Evolutionary conservation across 345 rosid species (phyloP), one percentile per base, ranked within the genome.

Genomic region (Eucalyptus pauciflora): DNA sequence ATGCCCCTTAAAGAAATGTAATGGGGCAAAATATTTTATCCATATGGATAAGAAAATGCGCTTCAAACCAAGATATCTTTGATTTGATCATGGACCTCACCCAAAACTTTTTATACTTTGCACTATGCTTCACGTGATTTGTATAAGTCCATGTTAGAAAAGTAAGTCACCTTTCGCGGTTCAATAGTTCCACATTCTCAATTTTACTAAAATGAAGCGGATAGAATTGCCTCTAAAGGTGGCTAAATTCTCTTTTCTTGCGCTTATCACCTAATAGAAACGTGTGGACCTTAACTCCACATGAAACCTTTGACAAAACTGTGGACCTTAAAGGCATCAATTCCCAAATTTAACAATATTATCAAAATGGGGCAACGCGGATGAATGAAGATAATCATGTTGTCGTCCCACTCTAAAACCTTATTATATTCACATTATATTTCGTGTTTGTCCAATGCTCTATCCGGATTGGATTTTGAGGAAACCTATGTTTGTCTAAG

Each of bases 21-120:
- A 52, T 20, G 25, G 25, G 58, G 5, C 58, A 52, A 52, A 14
- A 67, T 67, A 12, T 15, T 33, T 7, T 27, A 64, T n/a, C 10
- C 76, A 64, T 64, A n/a, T n/a, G 41, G 20, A 15, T 31, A 67
- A 67, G 6, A 67, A 67, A 14, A 15, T 8, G 76, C 3, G 2
- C 22, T 67, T 37, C 79, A 8, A 17, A 69, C 31, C 3, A 69
- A 31, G 80, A 69, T 33, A 69, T 33, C 22, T 3, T 0, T 7
- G 0, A 10, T 33, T 33, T 41, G 7, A 33, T 5, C 13, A 1
- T 31, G 24, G 7, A 17, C 8, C 2, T 33, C 2, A 31, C 13
- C 37, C 24, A 69, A 69, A 33, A 33, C 5, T 69, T 69, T 7
- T 69, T 69, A 17, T 69, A 69, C 33, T 24, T 69, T 17, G 25